These are phyloP conservation scores for Solanum sitiens DNA, from an alignment of 257 asterid species.

Conservation along the genomic window DNA sequence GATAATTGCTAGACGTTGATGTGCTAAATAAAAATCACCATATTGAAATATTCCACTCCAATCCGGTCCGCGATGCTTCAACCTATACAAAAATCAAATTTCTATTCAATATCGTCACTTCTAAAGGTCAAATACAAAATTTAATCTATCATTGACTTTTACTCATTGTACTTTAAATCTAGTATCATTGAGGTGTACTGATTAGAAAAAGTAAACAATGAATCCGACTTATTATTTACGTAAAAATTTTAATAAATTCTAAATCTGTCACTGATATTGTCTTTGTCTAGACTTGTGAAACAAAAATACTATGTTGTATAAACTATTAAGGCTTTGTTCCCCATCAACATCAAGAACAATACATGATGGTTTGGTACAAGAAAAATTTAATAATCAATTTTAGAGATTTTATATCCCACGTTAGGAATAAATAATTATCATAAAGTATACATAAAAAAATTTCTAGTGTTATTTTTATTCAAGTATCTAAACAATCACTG, in stretches of 20 bases:
- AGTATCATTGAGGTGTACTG: neutral
- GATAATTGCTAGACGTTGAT: constrained; percentile 82
- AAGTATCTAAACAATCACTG: neutral
- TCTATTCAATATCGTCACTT: neutral
- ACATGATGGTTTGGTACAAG: neutral
- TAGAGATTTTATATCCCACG: neutral
- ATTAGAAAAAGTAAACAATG: neutral
- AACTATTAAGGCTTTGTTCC: neutral
- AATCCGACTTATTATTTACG: neutral
- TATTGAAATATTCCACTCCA: constrained; percentile 94
- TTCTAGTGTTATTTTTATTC: neutral
- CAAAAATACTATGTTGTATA: neutral
- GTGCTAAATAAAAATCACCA: constrained; percentile 69
- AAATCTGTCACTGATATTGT: neutral
- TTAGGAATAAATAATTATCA: neutral
- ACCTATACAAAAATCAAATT: constrained; percentile 15
- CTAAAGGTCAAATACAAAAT: neutral
- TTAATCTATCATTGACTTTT: neutral
- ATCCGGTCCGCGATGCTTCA: constrained; percentile 99
- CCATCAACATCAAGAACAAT: neutral
- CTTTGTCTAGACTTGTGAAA: neutral
- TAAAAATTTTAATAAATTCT: neutral
- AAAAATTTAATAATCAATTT: neutral
- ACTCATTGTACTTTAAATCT: neutral
- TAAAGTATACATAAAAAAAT: neutral